These are phyloP conservation scores for Pelagophyceae sp. DNA, from an alignment of 352 stramenopile species.

Conservation along the genomic window DNA sequence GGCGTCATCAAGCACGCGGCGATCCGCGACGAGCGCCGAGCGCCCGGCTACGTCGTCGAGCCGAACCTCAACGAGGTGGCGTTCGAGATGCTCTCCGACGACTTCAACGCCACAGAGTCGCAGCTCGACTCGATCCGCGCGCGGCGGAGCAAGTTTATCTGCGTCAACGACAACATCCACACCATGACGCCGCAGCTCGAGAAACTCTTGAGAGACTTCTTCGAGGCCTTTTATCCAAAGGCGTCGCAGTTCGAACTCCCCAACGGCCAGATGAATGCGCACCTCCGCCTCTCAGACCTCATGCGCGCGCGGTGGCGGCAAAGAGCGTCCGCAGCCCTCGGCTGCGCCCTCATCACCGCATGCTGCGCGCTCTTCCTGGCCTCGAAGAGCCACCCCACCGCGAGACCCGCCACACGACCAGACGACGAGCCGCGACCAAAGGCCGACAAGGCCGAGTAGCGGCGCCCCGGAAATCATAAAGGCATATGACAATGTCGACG, in stretches of 20 bases:
- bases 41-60: slow-evolving; percentile 49
- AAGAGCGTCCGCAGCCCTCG: too few relatives aligned
- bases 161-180: slow-evolving; percentile 91
- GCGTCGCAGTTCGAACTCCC: slow-evolving; percentile 78
- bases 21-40: slow-evolving; percentile 46
- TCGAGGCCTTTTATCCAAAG: slow-evolving; percentile 76
- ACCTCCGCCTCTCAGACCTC: slow-evolving; percentile 28
- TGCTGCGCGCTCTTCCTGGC: too few relatives aligned
- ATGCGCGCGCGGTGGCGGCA: too few relatives aligned
- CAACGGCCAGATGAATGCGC: slow-evolving; percentile 37
- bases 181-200: slow-evolving; percentile 61
- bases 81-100: slow-evolving; percentile 87
- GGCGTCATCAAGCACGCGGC: slow-evolving; percentile 46
- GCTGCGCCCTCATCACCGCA: too few relatives aligned
- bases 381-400: too few relatives aligned
- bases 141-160: slow-evolving; percentile 84
- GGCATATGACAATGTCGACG: too few relatives aligned
- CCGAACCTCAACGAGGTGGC: slow-evolving; percentile 51
- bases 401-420: too few relatives aligned
- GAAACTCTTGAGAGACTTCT: slow-evolving; percentile 78
- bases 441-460: too few relatives aligned
- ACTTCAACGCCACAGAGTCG: slow-evolving; percentile 71
- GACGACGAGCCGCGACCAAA: too few relatives aligned
- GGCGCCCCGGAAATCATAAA: too few relatives aligned
- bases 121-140: slow-evolving; percentile 80